Conservation (phyloP, 331 rosid genomes). For the Stylosanthes scabra region DNA sequence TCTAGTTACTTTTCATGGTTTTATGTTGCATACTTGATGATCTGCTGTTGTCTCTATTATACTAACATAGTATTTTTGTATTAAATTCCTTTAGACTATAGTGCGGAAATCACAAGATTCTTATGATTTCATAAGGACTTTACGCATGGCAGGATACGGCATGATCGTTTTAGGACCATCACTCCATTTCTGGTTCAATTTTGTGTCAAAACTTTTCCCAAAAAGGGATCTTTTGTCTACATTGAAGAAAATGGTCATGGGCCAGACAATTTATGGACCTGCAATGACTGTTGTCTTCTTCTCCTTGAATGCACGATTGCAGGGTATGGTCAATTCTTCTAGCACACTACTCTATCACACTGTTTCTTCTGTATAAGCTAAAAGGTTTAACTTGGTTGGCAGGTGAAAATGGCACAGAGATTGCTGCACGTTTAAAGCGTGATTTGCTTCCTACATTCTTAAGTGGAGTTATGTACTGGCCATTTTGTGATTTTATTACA, state of each 20-base stretch:
- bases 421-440: conserved; percentile 73
- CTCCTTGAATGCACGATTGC: conserved; percentile 75
- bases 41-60: conserved; percentile 16
- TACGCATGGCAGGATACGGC: conserved; percentile 94
- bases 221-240: conserved; percentile 74
- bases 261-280: conserved; percentile 89
- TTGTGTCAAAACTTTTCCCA: conserved; percentile 78
- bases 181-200: conserved; percentile 93
- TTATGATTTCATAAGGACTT: conserved; percentile 74
- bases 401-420: conserved; percentile 80
- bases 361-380: conserved; percentile 9
- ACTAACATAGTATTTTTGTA: conserved; percentile 29
- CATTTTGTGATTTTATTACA: conserved; percentile 82
- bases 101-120: conserved; percentile 48
- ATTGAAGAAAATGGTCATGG: conserved; percentile 86
- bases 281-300: conserved; percentile 81
- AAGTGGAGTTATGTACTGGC: conserved; percentile 86
- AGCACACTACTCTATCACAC: neutral
- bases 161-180: conserved; percentile 84
- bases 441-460: conserved; percentile 80
- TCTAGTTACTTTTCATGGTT: conserved; percentile 20
- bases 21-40: conserved; percentile 26
- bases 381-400: conserved; percentile 37
- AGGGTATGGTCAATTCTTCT: conserved; percentile 61
- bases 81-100: conserved; percentile 57